Percentiles rank a stretch among this genome's conserved stretches.
Conservation (phyloP, 257 asterid genomes). For the Nicotiana knightiana region DNA sequence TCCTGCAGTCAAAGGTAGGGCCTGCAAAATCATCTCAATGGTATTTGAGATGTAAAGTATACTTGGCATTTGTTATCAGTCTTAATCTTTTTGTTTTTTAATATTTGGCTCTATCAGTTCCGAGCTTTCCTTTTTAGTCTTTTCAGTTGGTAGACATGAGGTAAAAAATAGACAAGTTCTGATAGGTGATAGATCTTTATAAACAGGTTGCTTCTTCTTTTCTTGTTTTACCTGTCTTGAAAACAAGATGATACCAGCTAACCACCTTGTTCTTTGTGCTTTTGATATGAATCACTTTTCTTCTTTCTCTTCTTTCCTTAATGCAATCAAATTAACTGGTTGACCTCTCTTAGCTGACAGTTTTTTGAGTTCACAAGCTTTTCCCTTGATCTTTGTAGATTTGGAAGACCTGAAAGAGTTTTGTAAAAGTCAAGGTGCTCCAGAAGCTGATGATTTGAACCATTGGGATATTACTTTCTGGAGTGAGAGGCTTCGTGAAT, state of each 20-base stretch:
- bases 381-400: slow-evolving; percentile 38
- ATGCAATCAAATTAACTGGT: neutral
- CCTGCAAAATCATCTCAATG: neutral
- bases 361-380: neutral
- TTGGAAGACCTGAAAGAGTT: slow-evolving; percentile 75
- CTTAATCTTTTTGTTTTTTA: neutral
- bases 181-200: neutral
- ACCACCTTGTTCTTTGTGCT: neutral
- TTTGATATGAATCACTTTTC: neutral
- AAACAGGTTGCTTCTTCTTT: neutral
- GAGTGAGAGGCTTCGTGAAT: slow-evolving; percentile 97
- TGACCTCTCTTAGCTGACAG: slow-evolving; percentile 1
- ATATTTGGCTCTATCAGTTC: neutral
- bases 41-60: neutral
- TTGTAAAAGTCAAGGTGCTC: slow-evolving; percentile 71
- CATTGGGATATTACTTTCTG: slow-evolving; percentile 86
- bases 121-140: neutral
- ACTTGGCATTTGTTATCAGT: neutral
- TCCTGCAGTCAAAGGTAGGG: slow-evolving; percentile 64
- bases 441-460: slow-evolving; percentile 72
- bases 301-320: slow-evolving; percentile 13
- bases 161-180: neutral
- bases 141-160: neutral
- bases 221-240: neutral
- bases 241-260: neutral